Conservation (phyloP, 2,329 filamentous ascomycete species). For the Penicillium glabrum region DNA sequence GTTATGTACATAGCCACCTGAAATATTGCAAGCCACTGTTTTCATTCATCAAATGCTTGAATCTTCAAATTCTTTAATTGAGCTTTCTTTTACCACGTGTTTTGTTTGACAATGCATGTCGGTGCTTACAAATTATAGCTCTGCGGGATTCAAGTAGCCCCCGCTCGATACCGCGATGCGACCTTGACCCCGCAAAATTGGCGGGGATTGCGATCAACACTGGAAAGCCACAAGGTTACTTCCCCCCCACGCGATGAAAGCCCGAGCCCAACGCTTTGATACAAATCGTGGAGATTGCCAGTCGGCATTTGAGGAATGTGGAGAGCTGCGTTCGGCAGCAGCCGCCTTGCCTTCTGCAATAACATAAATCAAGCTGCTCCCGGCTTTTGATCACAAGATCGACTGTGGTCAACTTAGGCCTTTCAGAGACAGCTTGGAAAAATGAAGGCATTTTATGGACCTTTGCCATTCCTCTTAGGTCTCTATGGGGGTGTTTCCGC, state of each 20-base stretch:
- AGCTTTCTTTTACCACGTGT: no score
- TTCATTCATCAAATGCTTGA: no score
- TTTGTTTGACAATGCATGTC: no score
- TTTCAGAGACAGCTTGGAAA: neutral
- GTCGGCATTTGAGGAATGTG: neutral
- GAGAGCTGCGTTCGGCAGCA: neutral
- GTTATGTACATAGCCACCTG: no score
- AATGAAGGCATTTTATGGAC: neutral
- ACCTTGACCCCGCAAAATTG: neutral
- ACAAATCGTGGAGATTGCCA: neutral
- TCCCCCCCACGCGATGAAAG: neutral
- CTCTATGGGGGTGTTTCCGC: neutral
- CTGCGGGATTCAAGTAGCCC: neutral
- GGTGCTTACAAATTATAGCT: no score
- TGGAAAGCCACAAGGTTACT: neutral
- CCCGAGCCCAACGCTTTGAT: neutral
- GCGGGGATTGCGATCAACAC: neutral
- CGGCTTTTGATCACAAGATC: neutral
- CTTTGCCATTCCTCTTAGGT: neutral
- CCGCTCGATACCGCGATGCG: neutral
- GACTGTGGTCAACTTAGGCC: neutral
- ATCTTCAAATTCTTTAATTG: no score
- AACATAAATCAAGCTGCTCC: neutral
- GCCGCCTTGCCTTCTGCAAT: neutral
- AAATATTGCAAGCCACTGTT: no score